A percentile compares a stretch with the other conserved stretches of the same genome.
Conservation (phyloP, 2,329 filamentous ascomycete genomes). For the Xylaria multiplex region DNA sequence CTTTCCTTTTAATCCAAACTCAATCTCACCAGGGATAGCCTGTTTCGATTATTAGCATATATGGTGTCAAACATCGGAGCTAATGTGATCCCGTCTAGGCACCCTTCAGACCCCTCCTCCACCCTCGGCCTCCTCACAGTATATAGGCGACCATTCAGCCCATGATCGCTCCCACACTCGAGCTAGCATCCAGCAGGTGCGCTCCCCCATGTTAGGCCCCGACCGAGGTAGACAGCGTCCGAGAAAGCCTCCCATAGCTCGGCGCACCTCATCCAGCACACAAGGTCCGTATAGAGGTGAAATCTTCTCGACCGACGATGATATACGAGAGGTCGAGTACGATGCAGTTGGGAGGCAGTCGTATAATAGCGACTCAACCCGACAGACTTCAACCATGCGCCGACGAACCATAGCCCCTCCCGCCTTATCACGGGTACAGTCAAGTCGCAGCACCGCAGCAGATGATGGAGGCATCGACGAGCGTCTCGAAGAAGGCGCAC, state of each 20-base stretch:
- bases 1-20: neutral
- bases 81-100: slow-evolving; percentile 46
- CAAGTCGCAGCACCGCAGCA: slow-evolving; percentile 48
- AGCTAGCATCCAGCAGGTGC: slow-evolving; percentile 50
- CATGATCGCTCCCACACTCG: slow-evolving; percentile 55
- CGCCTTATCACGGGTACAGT: slow-evolving; percentile 56
- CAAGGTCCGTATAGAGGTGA: slow-evolving; percentile 81
- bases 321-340: slow-evolving; percentile 79
- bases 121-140: slow-evolving; percentile 41
- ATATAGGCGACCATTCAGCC: slow-evolving; percentile 51
- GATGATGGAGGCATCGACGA: slow-evolving; percentile 49
- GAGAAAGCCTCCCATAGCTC: slow-evolving; percentile 77
- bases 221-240: slow-evolving; percentile 64
- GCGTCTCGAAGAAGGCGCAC: slow-evolving; percentile 48
- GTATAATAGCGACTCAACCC: slow-evolving; percentile 43
- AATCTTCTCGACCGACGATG: slow-evolving; percentile 92
- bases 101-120: slow-evolving; percentile 50
- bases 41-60: neutral
- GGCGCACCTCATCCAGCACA: slow-evolving; percentile 77
- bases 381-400: slow-evolving; percentile 53
- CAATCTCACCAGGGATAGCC: slow-evolving; percentile 12
- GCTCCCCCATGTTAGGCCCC: slow-evolving; percentile 58
- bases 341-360: slow-evolving; percentile 61
- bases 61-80: slow-evolving; percentile 34
- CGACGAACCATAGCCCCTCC: slow-evolving; percentile 51